Evolutionary conservation across 116 monocot genomes (phyloP).

Genomic region (Papilionanthe hybrid): DNA sequence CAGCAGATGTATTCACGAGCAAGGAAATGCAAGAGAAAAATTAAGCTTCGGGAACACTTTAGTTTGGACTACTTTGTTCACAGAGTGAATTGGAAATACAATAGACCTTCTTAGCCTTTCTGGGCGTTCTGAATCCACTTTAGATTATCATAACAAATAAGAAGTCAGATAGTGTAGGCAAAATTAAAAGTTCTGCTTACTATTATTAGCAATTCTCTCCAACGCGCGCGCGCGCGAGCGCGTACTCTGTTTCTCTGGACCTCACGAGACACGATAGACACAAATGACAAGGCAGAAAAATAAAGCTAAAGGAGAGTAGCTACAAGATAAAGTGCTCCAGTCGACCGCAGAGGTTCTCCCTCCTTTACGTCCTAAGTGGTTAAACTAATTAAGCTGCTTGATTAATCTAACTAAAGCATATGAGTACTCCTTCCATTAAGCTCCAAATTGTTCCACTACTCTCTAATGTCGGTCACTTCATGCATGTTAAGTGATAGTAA

Average conservation of each 20-base stretch:
- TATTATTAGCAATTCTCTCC: background rate
- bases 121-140: background rate
- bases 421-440: too few species aligned
- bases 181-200: background rate
- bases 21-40: slow-evolving; percentile 1
- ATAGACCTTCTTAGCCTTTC: slow-evolving; percentile 2
- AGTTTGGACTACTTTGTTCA: slow-evolving; percentile 1
- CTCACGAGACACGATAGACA: slow-evolving; percentile 2
- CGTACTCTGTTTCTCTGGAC: background rate
- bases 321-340: too few species aligned
- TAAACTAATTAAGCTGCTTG: background rate
- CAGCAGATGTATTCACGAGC: background rate
- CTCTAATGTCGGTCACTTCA: too few species aligned
- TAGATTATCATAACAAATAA: slow-evolving; percentile 2
- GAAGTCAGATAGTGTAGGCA: slow-evolving; percentile 8
- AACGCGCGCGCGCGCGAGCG: background rate
- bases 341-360: background rate
- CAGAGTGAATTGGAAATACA: slow-evolving; percentile 5
- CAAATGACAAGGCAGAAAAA: slow-evolving; percentile 3
- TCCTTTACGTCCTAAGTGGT: background rate
- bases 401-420: too few species aligned
- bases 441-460: too few species aligned
- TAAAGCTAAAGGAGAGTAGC: background rate
- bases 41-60: slow-evolving; percentile 3
- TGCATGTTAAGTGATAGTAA: too few species aligned